Base-by-base conservation (phyloP, 108 stramenopile species). In the Cylindrotheca closterium region DNA sequence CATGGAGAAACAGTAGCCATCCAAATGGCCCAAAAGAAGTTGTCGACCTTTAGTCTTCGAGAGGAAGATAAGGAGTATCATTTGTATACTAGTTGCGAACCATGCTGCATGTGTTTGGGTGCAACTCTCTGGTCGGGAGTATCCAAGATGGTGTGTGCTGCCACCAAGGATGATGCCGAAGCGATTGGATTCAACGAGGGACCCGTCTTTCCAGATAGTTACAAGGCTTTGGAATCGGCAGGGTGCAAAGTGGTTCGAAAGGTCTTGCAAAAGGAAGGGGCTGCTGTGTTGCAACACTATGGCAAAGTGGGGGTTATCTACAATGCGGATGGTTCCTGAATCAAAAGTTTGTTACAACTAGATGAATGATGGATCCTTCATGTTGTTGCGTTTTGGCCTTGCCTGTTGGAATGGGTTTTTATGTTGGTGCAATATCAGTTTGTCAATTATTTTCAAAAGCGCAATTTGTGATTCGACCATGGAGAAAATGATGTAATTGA, bases 1-100 rank as follows among this genome's bases (percentile, higher is more conserved):
- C 93, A 94, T 65, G 93, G 86, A 30, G 93, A 94, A 75, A 94
- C 81, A 46, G 83, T 87, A 26, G 93, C 93, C 37, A 91, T 94
- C 55, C 89, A 91, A 60, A 70, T 91, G 60, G 93, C 89, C 0
- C 88, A 94, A 55, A 59, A 63, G 49, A 83, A 73, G 47, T 30
- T 89, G 10, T 58, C 73, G 8, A 71, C 33, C 47, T 91, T 79
- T 60, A 77, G 86, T 1, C 63, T 94, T 45, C 55, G 47, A 47
- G 49, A 62, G 22, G 30, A 33, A 26, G 62, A 47, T 17, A 71
- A 66, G 37, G 74, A 72, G 50, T 94, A 85, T 61, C 83, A 87
- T 33, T 58, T 94, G 21, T 94, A 85, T 62, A 89, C 93, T 0
- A 75, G 72, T 70, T 91, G 89, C 65, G 93, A 91, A 60, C 93